These are phyloP conservation scores for Leavenworthia alabamica DNA, from an alignment of 345 rosid genomes.

Conservation along the genomic window DNA sequence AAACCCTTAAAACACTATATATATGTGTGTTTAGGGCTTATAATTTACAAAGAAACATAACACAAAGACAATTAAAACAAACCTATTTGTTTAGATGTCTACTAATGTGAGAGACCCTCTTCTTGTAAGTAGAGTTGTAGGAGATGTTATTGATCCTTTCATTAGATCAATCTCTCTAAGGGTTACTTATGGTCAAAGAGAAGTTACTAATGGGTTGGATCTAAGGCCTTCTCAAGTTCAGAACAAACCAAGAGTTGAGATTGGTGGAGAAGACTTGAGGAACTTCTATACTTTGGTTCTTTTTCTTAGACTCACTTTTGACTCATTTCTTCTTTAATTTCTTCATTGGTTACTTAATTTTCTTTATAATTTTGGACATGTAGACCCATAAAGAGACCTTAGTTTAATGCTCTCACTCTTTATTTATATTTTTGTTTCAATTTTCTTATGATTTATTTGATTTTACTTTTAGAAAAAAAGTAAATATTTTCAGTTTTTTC, in stretches of 20 bases:
- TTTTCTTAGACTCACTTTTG: background rate
- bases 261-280: slow-evolving; percentile 36
- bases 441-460: background rate
- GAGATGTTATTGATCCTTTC: slow-evolving; percentile 29
- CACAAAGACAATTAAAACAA: slow-evolving; percentile 3
- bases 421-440: background rate
- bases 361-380: slow-evolving; percentile 3
- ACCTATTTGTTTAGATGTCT: slow-evolving; percentile 7
- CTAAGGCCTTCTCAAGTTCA: slow-evolving; percentile 31
- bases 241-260: slow-evolving; percentile 35
- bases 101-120: slow-evolving; percentile 21
- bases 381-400: background rate
- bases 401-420: background rate
- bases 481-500: background rate
- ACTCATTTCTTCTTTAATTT: background rate
- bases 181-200: slow-evolving; percentile 32
- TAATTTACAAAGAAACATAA: background rate
- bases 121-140: slow-evolving; percentile 27
- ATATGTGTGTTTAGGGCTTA: slow-evolving; percentile 7
- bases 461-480: background rate
- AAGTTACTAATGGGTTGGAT: slow-evolving; percentile 32
- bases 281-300: slow-evolving; percentile 33
- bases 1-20: slow-evolving; percentile 13
- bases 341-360: background rate
- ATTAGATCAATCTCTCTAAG: slow-evolving; percentile 22